A percentile compares a stretch with the other conserved stretches of the same genome.
Conservation (phyloP, 2,329 filamentous ascomycete species). For the Fusarium longipes region DNA sequence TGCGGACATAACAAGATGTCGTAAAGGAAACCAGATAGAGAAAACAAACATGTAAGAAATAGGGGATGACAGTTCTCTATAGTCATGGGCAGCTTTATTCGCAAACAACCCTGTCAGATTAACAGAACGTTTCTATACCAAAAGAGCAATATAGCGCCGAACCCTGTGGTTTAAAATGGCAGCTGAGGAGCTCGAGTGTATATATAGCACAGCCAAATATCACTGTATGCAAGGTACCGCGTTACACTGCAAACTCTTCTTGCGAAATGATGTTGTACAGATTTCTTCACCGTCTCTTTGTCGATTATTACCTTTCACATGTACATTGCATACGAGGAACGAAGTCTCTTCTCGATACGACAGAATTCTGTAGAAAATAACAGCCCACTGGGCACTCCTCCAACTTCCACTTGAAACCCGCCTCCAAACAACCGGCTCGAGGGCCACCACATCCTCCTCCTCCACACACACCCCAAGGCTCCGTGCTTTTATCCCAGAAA, state of each 20-base stretch:
- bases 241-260: slow-evolving; percentile 21
- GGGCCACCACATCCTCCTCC: slow-evolving; percentile 15
- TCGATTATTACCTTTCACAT: neutral
- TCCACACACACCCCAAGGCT: slow-evolving; percentile 15
- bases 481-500: slow-evolving; percentile 2
- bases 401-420: slow-evolving; percentile 43
- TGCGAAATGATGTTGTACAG: slow-evolving; percentile 12
- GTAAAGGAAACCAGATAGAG: neutral
- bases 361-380: slow-evolving; percentile 3
- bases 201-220: slow-evolving; percentile 30
- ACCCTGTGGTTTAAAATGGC: slow-evolving; percentile 15
- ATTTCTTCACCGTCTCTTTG: slow-evolving; percentile 30
- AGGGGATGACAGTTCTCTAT: slow-evolving; percentile 16
- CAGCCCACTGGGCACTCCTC: slow-evolving; percentile 41
- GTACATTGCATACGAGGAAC: neutral
- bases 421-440: slow-evolving; percentile 31
- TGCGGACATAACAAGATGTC: slow-evolving; percentile 14
- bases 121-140: slow-evolving; percentile 35
- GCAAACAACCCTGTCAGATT: slow-evolving; percentile 8
- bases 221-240: slow-evolving; percentile 32
- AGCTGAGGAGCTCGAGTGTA: neutral
- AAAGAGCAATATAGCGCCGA: slow-evolving; percentile 23
- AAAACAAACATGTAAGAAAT: slow-evolving; percentile 12
- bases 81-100: neutral
- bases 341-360: slow-evolving; percentile 4